These are phyloP conservation scores for Paecilomyces variotii DNA, from an alignment of 2,329 filamentous ascomycete species.

Conservation along the genomic window DNA sequence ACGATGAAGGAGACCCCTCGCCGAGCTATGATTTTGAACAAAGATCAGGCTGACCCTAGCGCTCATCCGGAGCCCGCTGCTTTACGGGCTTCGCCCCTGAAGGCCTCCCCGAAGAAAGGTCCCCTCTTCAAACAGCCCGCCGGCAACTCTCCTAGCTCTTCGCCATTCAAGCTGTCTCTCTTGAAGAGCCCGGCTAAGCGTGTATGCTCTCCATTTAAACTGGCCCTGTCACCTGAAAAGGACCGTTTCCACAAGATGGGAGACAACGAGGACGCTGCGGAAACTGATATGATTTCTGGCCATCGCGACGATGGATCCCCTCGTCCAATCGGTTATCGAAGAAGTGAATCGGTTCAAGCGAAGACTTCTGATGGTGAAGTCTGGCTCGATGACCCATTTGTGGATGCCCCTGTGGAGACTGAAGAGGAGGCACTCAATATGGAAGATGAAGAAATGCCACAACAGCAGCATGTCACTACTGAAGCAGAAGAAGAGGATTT, in stretches of 20 bases:
- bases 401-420: neutral
- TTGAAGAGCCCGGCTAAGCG: conserved; percentile 39
- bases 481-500: conserved; percentile 10
- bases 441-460: neutral
- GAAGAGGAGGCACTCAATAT: conserved; percentile 3
- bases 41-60: conserved; percentile 12
- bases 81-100: conserved; percentile 31
- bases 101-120: conserved; percentile 36
- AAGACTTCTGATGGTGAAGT: neutral
- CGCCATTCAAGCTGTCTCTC: conserved; percentile 29
- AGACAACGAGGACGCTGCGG: neutral
- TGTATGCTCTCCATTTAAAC: conserved; percentile 8
- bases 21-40: conserved; percentile 20
- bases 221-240: neutral
- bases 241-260: neutral
- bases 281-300: neutral
- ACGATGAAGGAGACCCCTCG: conserved; percentile 34
- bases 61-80: conserved; percentile 19
- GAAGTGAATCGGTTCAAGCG: conserved; percentile 1
- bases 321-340: neutral
- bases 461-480: conserved; percentile 1
- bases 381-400: conserved; percentile 6
- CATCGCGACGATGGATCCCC: neutral
- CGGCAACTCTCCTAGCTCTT: conserved; percentile 20
- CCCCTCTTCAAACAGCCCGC: conserved; percentile 19